A percentile compares a stretch with the other conserved stretches of the same genome.
phyloP scores from a whole-genome alignment of 1,284 basidiomycete species.

The Sphaerobolus stellatus region DNA sequence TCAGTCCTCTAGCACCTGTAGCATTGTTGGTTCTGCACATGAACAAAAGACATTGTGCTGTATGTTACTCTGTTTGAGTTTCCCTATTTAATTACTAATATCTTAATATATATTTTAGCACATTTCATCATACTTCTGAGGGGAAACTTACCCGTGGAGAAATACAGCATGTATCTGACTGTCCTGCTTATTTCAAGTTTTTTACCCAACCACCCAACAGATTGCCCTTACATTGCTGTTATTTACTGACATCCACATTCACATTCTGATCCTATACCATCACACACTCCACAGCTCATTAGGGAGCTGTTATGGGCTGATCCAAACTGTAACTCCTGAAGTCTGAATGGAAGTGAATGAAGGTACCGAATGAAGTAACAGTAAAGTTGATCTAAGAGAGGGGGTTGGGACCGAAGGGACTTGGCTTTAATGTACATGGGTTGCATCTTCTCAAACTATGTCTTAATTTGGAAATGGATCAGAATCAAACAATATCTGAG shows the following conservation, averaged over 20 bases:
- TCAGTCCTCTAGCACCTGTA: slow-evolving; percentile 23
- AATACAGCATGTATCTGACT: slow-evolving; percentile 10
- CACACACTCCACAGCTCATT: slow-evolving; percentile 15
- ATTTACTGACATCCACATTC: slow-evolving; percentile 20
- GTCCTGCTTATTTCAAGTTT: slow-evolving; percentile 18
- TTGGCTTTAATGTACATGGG: too few relatives aligned
- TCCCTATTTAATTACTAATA: background rate
- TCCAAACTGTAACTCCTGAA: too few relatives aligned
- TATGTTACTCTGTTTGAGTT: slow-evolving; percentile 10
- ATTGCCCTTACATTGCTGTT: slow-evolving; percentile 20
- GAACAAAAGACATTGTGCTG: slow-evolving; percentile 21
- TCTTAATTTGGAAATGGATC: too few relatives aligned
- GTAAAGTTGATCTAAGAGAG: too few relatives aligned
- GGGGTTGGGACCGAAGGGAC: too few relatives aligned
- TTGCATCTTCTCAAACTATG: too few relatives aligned
- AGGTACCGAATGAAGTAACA: too few relatives aligned
- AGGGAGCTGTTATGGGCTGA: slow-evolving; percentile 9
- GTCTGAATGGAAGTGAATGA: too few relatives aligned
- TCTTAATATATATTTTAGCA: slow-evolving; percentile 15
- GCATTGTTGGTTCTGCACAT: slow-evolving; percentile 17
- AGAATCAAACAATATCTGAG: too few relatives aligned
- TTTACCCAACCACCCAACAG: slow-evolving; percentile 21
- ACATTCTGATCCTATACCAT: slow-evolving; percentile 15
- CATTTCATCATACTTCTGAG: slow-evolving; percentile 20
- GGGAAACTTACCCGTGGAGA: slow-evolving; percentile 14